Evolutionary conservation across 345 rosid genomes (phyloP).

Genomic region (Raphanus sativus): DNA sequence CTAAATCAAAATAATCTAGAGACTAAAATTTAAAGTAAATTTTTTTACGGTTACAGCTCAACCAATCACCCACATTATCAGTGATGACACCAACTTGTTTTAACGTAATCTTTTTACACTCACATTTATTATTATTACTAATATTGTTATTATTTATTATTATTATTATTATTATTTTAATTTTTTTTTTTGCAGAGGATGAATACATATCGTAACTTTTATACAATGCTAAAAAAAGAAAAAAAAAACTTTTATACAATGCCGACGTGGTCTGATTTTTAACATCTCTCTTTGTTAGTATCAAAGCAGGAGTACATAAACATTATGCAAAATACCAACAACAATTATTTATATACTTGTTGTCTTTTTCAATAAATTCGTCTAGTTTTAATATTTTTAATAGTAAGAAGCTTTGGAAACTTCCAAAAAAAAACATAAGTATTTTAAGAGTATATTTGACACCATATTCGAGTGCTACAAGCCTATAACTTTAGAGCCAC

Average conservation of each 20-base stretch:
- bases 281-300: not conserved
- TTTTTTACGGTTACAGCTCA: too few species aligned
- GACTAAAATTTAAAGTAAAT: too few species aligned
- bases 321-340: not conserved
- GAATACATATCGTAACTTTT: not conserved
- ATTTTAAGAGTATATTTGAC: not conserved
- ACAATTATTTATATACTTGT: not conserved
- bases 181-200: too few species aligned
- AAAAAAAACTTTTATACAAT: not conserved
- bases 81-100: too few species aligned
- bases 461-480: not conserved
- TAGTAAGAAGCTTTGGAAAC: not conserved
- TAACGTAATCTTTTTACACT: too few species aligned
- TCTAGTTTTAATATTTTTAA: too few species aligned
- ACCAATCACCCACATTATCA: too few species aligned
- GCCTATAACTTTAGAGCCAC: not conserved
- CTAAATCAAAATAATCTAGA: too few species aligned
- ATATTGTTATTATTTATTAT: too few species aligned
- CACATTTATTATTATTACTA: too few species aligned
- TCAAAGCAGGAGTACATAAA: not conserved
- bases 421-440: not conserved
- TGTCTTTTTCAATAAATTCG: not conserved
- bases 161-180: not conserved
- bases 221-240: too few species aligned
- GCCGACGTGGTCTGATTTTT: not conserved